A percentile compares a stretch with the other conserved stretches of the same genome.
These are phyloP conservation scores for Emericellopsis terricola DNA, from an alignment of 495 filamentous ascomycete genomes.

Conservation along the genomic window DNA sequence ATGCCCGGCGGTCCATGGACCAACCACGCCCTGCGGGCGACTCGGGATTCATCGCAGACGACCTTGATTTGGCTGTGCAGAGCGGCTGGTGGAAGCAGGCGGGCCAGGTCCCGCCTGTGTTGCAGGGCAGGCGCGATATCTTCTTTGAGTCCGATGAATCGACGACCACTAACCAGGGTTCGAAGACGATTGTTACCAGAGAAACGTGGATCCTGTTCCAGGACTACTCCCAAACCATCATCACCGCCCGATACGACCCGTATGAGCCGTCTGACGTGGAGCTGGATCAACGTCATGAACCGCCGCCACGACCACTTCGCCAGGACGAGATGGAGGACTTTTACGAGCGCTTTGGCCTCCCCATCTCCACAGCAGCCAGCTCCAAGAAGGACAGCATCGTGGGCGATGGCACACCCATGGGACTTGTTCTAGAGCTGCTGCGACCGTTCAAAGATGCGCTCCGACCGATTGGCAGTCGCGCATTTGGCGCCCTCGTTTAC, in stretches of 20 bases:
- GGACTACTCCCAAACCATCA: constrained; percentile 89
- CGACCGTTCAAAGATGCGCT: constrained; percentile 54
- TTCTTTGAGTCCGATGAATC: constrained; percentile 72
- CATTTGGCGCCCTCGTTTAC: constrained; percentile 86
- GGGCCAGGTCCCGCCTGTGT: constrained; percentile 54
- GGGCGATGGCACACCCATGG: constrained; percentile 64
- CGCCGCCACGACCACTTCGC: constrained; percentile 63
- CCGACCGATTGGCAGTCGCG: constrained; percentile 62
- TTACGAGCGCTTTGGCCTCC: constrained; percentile 56
- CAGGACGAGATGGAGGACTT: constrained; percentile 86
- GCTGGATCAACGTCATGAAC: constrained; percentile 76
- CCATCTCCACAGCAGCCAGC: constrained; percentile 48
- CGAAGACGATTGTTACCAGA: constrained; percentile 51
- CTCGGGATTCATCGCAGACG: constrained; percentile 65
- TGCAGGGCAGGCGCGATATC: constrained; percentile 71
- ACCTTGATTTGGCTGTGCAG: constrained; percentile 56
- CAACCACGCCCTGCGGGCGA: constrained; percentile 40
- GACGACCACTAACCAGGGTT: constrained; percentile 44
- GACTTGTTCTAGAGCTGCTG: constrained; percentile 63
- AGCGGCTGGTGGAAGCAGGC: constrained; percentile 74
- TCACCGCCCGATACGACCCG: constrained; percentile 64
- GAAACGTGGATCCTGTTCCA: constrained; percentile 75
- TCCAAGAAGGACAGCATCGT: constrained; percentile 60
- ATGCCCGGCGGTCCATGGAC: constrained; percentile 57
- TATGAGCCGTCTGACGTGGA: constrained; percentile 50